A percentile compares a stretch with the other conserved stretches of the same genome.
Conservation (phyloP, 1,284 basidiomycete genomes). For the Ustilago bromivora region DNA sequence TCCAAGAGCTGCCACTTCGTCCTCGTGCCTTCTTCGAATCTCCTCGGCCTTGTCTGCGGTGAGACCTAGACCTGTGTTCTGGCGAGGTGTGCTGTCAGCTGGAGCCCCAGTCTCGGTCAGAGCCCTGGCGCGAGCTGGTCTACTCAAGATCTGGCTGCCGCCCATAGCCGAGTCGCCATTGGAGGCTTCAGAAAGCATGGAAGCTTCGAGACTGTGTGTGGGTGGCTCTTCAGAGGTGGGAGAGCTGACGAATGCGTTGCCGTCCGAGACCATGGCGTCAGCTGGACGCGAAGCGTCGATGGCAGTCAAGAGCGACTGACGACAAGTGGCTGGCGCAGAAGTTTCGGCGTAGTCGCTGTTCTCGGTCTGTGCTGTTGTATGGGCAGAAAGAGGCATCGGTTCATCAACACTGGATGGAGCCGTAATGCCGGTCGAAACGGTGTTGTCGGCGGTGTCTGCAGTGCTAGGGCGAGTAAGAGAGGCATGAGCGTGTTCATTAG, state of each 20-base stretch:
- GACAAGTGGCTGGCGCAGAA: constrained; percentile 1
- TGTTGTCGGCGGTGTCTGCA: neutral
- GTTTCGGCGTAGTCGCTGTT: neutral
- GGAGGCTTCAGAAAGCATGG: constrained; percentile 26
- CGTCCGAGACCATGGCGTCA: constrained; percentile 5
- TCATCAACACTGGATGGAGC: constrained; percentile 16
- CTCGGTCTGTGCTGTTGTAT: neutral
- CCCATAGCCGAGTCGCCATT: constrained; percentile 13
- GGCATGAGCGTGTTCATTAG: neutral
- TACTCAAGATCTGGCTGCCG: constrained; percentile 21
- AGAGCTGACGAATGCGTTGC: constrained; percentile 14
- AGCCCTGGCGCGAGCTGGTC: constrained; percentile 14
- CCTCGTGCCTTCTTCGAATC: constrained; percentile 63
- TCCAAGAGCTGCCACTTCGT: constrained; percentile 64
- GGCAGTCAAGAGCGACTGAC: constrained; percentile 14
- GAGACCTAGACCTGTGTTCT: constrained; percentile 46
- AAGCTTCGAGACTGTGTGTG: constrained; percentile 16
- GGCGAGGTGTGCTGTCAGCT: constrained; percentile 40
- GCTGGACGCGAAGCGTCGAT: constrained; percentile 21
- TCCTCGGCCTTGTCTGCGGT: constrained; percentile 56
- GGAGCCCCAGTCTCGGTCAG: constrained; percentile 12
- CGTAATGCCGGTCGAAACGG: neutral
- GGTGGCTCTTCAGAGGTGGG: constrained; percentile 20
- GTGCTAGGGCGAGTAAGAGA: neutral
- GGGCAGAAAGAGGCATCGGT: constrained; percentile 27